Conservation (phyloP, 1,284 basidiomycete genomes). For the Coriolopsis trogii region DNA sequence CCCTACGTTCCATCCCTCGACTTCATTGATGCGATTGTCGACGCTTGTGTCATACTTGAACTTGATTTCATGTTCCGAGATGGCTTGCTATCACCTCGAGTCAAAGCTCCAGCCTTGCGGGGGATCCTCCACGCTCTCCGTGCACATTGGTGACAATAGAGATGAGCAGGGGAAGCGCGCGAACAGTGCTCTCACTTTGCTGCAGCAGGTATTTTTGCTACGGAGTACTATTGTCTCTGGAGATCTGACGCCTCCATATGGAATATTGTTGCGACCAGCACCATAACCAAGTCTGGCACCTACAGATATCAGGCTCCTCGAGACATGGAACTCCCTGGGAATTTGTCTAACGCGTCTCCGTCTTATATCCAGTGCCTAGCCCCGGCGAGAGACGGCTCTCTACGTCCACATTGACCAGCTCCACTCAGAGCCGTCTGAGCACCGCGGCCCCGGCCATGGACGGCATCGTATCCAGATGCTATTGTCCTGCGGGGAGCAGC, state of each 20-base stretch:
- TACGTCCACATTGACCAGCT: conserved; percentile 20
- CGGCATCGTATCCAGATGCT: conserved; percentile 14
- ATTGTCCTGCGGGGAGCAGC: conserved; percentile 8
- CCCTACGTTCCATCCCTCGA: conserved; percentile 54
- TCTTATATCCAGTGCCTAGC: conserved; percentile 11
- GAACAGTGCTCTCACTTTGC: conserved; percentile 33
- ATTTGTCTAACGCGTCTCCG: conserved; percentile 13
- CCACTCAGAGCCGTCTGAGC: conserved; percentile 15
- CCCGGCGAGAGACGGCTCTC: conserved; percentile 9
- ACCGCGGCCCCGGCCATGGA: conserved; percentile 13
- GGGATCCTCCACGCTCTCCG: conserved; percentile 18
- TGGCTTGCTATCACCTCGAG: conserved; percentile 71
- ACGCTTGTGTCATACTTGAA: conserved; percentile 37
- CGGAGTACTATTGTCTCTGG: background rate
- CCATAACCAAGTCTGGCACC: conserved; percentile 56
- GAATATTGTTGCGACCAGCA: conserved; percentile 34
- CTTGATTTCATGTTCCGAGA: conserved; percentile 74
- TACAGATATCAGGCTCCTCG: conserved; percentile 67
- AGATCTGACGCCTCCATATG: background rate
- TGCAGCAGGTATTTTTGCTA: conserved; percentile 24
- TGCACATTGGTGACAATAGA: conserved; percentile 21
- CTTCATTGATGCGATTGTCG: background rate
- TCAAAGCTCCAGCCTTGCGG: conserved; percentile 60
- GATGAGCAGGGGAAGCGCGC: conserved; percentile 16
- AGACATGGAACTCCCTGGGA: conserved; percentile 51